Base-by-base conservation (phyloP, 2,329 filamentous ascomycete species). In the Diplodia sapinea region DNA sequence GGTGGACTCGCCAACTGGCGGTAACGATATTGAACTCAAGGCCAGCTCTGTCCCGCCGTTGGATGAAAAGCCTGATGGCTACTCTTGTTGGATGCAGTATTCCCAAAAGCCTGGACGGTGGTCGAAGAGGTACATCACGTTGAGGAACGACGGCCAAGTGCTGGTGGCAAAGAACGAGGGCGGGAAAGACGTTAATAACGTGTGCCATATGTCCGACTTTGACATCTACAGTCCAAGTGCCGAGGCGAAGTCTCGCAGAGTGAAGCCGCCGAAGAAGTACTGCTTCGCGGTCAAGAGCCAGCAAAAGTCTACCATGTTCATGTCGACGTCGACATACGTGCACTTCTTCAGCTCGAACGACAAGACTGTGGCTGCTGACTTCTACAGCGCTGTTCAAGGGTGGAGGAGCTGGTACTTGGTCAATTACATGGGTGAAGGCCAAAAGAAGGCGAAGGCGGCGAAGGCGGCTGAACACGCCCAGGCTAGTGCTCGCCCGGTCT, bases 361-460 rank as follows among this genome's bases (percentile, higher is more conserved):
- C 72, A 81, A 85, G 5, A 77, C 81, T 1, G 78, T 88, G 0
- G 92, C 91, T 0, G 84, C 85, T n/a, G 80, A 82, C 15, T 97
- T 94, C 79, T 89, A 91, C 73, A 82, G 85, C 17, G 84, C 85
- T 29, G 84, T 96, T 1, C 93, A 97, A 70, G 81, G 81, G 49
- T 97, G 94, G 94, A 87, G 94, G 68, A 96, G 92, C 77, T 97
- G 93, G 93, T 97, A 97, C 74, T 81, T 97, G 8, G 90, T 92
- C 52, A 89, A 92, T 72, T 88, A 88, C 69, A 85, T 90, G 74
- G 87, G 88, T 20, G 84, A 85, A 66, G 83, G 82, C n/a, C 75
- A 82, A 69, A 65, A 64, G 54, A 68, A 68, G 64, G 77, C 73
- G 47, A 79, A 76, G 67, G 73, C 73, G 64, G 77, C 73, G 47